phyloP scores from a whole-genome alignment of 2,329 filamentous ascomycete genomes.

The Cladosporium sphaerospermum region DNA sequence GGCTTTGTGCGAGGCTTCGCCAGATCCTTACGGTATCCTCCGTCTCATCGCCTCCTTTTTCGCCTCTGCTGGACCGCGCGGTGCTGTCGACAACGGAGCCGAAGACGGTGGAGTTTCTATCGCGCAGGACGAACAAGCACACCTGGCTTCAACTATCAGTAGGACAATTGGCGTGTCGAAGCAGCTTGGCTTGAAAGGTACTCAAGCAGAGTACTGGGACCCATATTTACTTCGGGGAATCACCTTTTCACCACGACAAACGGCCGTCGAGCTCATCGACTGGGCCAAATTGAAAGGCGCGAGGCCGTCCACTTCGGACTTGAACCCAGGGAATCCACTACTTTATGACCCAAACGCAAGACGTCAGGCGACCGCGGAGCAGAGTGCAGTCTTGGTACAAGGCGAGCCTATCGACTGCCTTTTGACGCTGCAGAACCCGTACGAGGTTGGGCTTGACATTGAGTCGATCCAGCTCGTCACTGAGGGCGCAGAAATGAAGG shows the following conservation, averaged over 20 bases:
- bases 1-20: conserved; percentile 86
- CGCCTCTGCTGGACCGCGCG: conserved; percentile 64
- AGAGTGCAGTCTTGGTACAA: conserved; percentile 64
- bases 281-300: conserved; percentile 6
- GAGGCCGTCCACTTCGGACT: conserved; percentile 1
- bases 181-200: conserved; percentile 62
- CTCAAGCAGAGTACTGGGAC: conserved; percentile 91
- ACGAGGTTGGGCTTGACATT: conserved; percentile 85
- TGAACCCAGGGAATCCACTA: conserved; percentile 62
- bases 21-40: conserved; percentile 85
- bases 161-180: conserved; percentile 74
- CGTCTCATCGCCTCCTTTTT: conserved; percentile 79
- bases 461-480: conserved; percentile 72
- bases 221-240: conserved; percentile 82
- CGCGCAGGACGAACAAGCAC: conserved; percentile 73
- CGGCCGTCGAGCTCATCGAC: conserved; percentile 8
- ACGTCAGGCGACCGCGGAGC: conserved; percentile 45
- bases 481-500: conserved; percentile 66
- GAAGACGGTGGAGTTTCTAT: conserved; percentile 55
- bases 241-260: conserved; percentile 41
- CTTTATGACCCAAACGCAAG: conserved; percentile 92
- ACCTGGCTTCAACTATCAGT: conserved; percentile 76
- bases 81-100: conserved; percentile 22
- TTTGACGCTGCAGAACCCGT: conserved; percentile 86
- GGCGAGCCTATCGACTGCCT: conserved; percentile 72